These are phyloP conservation scores for Blastobotrys proliferans DNA, from an alignment of 1,139 yeast genomes.

Conservation along the genomic window DNA sequence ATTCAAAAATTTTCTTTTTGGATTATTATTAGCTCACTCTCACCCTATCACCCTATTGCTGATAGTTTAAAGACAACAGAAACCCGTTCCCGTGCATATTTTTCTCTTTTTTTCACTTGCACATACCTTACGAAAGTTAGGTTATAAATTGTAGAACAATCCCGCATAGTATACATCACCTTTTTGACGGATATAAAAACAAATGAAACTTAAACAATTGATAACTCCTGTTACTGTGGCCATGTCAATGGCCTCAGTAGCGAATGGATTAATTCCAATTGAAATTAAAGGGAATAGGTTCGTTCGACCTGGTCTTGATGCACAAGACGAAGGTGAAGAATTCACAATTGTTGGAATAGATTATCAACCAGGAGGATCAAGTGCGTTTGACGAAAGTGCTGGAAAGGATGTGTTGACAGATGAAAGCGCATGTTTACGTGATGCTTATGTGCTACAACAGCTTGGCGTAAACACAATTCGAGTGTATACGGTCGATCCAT, in stretches of 20 bases:
- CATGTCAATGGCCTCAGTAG: not conserved
- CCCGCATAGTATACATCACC: not conserved
- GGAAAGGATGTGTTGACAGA: slow-evolving; percentile 72
- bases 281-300: slow-evolving; percentile 63
- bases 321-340: slow-evolving; percentile 22
- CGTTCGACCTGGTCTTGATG: slow-evolving; percentile 61
- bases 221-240: slow-evolving; percentile 1
- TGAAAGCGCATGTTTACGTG: slow-evolving; percentile 69
- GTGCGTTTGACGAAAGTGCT: slow-evolving; percentile 45
- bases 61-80: too few species aligned
- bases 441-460: slow-evolving; percentile 70
- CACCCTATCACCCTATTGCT: too few species aligned
- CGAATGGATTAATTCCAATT: slow-evolving; percentile 41
- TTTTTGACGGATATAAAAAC: not conserved
- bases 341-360: slow-evolving; percentile 62
- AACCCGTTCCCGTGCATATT: too few species aligned
- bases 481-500: slow-evolving; percentile 73
- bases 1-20: too few species aligned
- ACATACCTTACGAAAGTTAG: not conserved
- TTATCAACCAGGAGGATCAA: slow-evolving; percentile 72
- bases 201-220: slow-evolving; percentile 2
- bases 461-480: slow-evolving; percentile 62
- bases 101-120: not conserved
- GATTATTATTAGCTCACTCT: too few species aligned
- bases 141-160: too few species aligned